phyloP scores from a whole-genome alignment of 768 basidiomycete species.

The Clathrus columnatus region DNA sequence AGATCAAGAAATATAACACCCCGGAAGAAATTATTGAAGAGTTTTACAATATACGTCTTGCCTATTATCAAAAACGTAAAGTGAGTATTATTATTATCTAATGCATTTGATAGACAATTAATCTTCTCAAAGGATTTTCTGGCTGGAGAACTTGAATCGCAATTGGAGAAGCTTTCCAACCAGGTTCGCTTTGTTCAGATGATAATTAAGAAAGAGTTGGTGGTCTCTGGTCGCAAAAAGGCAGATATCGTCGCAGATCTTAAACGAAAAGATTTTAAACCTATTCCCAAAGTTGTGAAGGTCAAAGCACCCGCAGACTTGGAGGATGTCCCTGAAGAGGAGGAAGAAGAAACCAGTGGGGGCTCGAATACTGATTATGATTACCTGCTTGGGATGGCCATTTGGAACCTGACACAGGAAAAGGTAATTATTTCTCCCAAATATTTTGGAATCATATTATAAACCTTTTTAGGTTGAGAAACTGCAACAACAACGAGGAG shows the following conservation, averaged over 20 bases:
- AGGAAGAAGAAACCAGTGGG: slow-evolving; percentile 37
- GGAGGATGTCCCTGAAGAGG: slow-evolving; percentile 48
- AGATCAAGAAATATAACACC: slow-evolving; percentile 86
- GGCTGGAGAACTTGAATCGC: slow-evolving; percentile 69
- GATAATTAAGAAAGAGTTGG: slow-evolving; percentile 80
- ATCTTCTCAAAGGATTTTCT: slow-evolving; percentile 58
- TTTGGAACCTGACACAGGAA: slow-evolving; percentile 91
- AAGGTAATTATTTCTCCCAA: slow-evolving; percentile 41
- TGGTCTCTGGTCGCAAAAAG: slow-evolving; percentile 83
- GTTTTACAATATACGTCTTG: slow-evolving; percentile 81
- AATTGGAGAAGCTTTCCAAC: slow-evolving; percentile 81
- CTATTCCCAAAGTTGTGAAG: slow-evolving; percentile 75
- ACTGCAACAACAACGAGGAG: slow-evolving; percentile 66
- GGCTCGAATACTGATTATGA: slow-evolving; percentile 61
- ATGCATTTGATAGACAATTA: neutral
- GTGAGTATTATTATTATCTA: slow-evolving; percentile 29
- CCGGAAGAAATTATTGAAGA: slow-evolving; percentile 91
- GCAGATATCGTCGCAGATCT: slow-evolving; percentile 77
- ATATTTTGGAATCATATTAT: neutral
- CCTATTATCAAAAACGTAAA: slow-evolving; percentile 95
- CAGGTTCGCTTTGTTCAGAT: slow-evolving; percentile 96
- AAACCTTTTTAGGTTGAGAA: slow-evolving; percentile 63
- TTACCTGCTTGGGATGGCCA: slow-evolving; percentile 90
- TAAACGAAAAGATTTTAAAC: slow-evolving; percentile 75
- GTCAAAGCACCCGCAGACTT: slow-evolving; percentile 60